Evolutionary conservation across 2,329 filamentous ascomycete species (phyloP).

Genomic region (Botrytis medusae): DNA sequence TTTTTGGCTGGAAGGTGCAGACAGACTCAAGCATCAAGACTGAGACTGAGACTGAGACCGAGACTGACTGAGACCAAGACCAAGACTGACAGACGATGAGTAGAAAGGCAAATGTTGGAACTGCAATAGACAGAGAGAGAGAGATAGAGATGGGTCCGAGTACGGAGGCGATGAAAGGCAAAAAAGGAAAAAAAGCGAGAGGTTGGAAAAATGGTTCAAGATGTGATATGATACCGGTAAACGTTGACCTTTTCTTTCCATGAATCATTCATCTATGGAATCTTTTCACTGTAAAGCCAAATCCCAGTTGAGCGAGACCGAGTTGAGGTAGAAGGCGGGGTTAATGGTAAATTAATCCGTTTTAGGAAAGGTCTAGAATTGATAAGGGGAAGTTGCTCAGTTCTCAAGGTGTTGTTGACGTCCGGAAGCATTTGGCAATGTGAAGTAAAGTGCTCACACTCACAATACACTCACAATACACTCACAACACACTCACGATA

Average conservation of each 20-base stretch:
- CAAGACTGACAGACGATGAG: background rate
- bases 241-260: background rate
- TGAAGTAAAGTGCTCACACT: no score
- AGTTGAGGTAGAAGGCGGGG: slow-evolving; percentile 12
- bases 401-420: background rate
- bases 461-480: no score
- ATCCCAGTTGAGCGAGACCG: background rate
- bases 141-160: background rate
- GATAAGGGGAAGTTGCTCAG: background rate
- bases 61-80: background rate
- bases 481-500: no score
- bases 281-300: background rate
- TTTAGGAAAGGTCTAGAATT: background rate
- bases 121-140: background rate
- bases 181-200: background rate
- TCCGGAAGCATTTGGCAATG: background rate
- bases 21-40: background rate
- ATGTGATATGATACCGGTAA: background rate
- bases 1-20: background rate
- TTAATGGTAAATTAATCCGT: background rate
- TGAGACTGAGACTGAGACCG: background rate
- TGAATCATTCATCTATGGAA: background rate
- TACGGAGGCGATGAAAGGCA: background rate
- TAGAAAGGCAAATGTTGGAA: background rate
- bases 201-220: background rate